Base-by-base conservation (phyloP, 345 rosid species). In the Camelina sativa region DNA sequence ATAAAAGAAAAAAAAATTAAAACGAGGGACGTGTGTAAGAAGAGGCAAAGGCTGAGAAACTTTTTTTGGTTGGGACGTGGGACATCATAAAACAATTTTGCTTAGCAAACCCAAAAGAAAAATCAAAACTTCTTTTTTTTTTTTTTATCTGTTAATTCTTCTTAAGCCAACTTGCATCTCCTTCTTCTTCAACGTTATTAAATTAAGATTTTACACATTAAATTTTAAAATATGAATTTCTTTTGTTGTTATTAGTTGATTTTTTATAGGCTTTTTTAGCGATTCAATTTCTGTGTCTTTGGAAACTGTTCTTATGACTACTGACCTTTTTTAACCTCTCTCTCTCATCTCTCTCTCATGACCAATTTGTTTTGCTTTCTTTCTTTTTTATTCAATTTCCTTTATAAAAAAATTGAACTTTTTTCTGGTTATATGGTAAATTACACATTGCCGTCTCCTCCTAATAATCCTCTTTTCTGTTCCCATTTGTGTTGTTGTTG, bases 381-480 rank as follows among this genome's bases (percentile, higher is more conserved):
- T 63, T 63, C 50, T 64, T 55, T 54, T 23, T 25, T 25, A 8
- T 48, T 17, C 19, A 8, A 17, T 38, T 11, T 46, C 28, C 25
- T 40, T 46, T 28, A 28, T 28, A 35, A 56, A 56, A 56, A 57
- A 15, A 66, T n/a, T 11, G 44, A 12, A 25, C 11, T 19, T 74
- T 0, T 55, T 75, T 66, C 17, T 35, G 72, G 59, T 58, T 13
- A 75, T 57, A 56, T 67, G 41, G 62, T 67, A 68, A 75, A 75
- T 75, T 56, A 57, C 50, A 16, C 72, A 74, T 73, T 67, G 43
- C 62, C 73, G 55, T 75, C 73, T 67, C 73, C 9, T 51, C 79
- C 55, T 67, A 50, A 75, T 67, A 67, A 75, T 75, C 73, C 73
- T 60, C 68, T 53, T 40, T 63, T 72, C 63, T 73, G 76, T 63